Percentiles rank a stretch among this genome's conserved stretches.
Evolutionary conservation across 352 stramenopile genomes (phyloP).

Genomic region (Pythium dissotocum): DNA sequence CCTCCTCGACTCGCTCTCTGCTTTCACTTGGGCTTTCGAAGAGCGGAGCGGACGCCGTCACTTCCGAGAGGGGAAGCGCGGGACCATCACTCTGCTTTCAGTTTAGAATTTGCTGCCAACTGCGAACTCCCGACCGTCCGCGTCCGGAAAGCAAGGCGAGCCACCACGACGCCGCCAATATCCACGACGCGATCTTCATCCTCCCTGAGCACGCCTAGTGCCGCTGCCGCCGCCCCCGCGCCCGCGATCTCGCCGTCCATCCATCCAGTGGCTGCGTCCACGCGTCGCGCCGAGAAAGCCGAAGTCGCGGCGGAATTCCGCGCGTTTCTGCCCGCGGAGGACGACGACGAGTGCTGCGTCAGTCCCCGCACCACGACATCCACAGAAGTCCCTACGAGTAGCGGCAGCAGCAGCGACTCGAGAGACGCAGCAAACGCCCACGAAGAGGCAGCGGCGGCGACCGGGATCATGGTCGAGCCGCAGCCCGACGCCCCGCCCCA

Average conservation of each 20-base stretch:
- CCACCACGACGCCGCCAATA: conserved; percentile 11
- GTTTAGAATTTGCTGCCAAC: conserved; percentile 34
- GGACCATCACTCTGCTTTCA: conserved; percentile 36
- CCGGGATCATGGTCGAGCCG: conserved; percentile 24
- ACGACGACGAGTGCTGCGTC: conserved; percentile 14
- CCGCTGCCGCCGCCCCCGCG: neutral
- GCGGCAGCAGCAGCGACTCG: neutral
- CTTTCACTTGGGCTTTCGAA: conserved; percentile 32
- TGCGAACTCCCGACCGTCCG: conserved; percentile 15
- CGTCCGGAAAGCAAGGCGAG: conserved; percentile 13
- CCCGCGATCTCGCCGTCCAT: conserved; percentile 15
- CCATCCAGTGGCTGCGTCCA: conserved; percentile 22
- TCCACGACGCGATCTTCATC: neutral
- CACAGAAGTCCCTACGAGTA: conserved; percentile 8
- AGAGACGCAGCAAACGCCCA: neutral
- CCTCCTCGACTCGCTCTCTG: conserved; percentile 3
- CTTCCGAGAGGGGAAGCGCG: conserved; percentile 19
- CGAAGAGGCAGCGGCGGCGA: conserved; percentile 1
- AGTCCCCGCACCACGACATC: neutral
- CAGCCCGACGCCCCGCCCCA: conserved; percentile 5
- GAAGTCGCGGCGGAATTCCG: neutral
- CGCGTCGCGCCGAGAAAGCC: conserved; percentile 20
- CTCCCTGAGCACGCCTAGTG: neutral
- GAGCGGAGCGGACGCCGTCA: conserved; percentile 24
- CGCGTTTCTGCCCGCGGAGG: conserved; percentile 21